Conservation (phyloP, 2,329 filamentous ascomycete genomes). For the Microthyrium microscopicum region DNA sequence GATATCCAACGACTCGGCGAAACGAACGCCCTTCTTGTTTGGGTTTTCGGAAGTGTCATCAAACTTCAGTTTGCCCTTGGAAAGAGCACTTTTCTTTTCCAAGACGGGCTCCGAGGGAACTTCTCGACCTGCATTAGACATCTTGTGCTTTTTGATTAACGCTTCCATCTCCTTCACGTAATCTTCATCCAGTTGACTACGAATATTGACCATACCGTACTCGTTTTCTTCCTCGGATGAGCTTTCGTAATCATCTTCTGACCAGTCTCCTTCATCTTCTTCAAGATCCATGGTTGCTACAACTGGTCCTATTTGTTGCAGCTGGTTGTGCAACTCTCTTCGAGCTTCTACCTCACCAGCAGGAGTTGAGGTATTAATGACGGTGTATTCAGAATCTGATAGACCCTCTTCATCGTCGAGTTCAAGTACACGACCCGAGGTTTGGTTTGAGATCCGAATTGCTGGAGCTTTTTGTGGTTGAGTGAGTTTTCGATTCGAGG, state of each 20-base stretch:
- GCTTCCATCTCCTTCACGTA: conserved; percentile 42
- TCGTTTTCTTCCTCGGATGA: conserved; percentile 24
- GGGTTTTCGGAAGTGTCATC: background rate
- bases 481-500: too few relatives aligned
- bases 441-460: too few relatives aligned
- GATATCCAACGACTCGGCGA: conserved; percentile 59
- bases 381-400: too few relatives aligned
- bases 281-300: conserved; percentile 85
- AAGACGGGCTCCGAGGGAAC: background rate
- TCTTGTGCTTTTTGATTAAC: conserved; percentile 7
- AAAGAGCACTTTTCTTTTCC: background rate
- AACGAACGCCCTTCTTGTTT: conserved; percentile 59
- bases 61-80: background rate
- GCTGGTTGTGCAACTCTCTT: too few relatives aligned
- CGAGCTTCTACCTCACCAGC: too few relatives aligned
- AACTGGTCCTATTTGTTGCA: conserved; percentile 77
- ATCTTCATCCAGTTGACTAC: conserved; percentile 19
- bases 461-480: too few relatives aligned
- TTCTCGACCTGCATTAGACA: background rate
- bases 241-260: conserved; percentile 36
- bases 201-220: conserved; percentile 19
- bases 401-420: too few relatives aligned
- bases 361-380: too few relatives aligned
- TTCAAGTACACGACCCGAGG: too few relatives aligned
- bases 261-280: conserved; percentile 35